Evolutionary conservation across 2,329 filamentous ascomycete species (phyloP).

Genomic region (Mycocentrospora acerina): DNA sequence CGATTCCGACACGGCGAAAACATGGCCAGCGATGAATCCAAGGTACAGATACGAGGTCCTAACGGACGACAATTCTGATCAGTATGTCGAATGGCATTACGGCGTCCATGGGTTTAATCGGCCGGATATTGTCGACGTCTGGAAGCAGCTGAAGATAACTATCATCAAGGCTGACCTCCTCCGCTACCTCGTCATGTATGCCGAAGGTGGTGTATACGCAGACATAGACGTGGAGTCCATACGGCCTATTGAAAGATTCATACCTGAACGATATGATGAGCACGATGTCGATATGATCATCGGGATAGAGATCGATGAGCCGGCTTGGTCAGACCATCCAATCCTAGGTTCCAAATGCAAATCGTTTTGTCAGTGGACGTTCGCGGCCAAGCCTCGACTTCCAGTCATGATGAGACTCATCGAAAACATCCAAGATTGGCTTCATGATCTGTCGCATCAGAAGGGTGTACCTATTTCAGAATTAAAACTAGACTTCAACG

Average conservation of each 20-base stretch:
- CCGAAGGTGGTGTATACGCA: constrained; percentile 62
- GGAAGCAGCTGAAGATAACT: constrained; percentile 47
- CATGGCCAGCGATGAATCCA: constrained; percentile 68
- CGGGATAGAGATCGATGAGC: constrained; percentile 71
- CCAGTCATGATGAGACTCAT: constrained; percentile 69
- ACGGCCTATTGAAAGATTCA: constrained; percentile 56
- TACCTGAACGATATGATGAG: constrained; percentile 64
- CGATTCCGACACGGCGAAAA: constrained; percentile 61
- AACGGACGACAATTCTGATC: constrained; percentile 67
- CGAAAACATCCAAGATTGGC: constrained; percentile 68
- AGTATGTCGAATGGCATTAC: constrained; percentile 69
- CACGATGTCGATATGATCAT: constrained; percentile 70
- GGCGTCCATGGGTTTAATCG: constrained; percentile 66
- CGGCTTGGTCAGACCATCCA: constrained; percentile 62
- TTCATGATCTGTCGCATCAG: constrained; percentile 59
- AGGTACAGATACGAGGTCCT: constrained; percentile 67
- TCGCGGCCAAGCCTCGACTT: constrained; percentile 67
- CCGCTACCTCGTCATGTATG: constrained; percentile 68
- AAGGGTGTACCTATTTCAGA: constrained; percentile 62
- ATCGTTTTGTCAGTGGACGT: constrained; percentile 76
- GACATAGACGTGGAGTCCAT: constrained; percentile 63
- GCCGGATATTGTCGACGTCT: constrained; percentile 50
- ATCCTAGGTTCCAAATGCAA: constrained; percentile 68
- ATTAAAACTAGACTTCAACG: constrained; percentile 69
- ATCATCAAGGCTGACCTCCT: constrained; percentile 69